Base-by-base conservation (phyloP, 306 rosid genomes). In the Vachellia pachyceras region DNA sequence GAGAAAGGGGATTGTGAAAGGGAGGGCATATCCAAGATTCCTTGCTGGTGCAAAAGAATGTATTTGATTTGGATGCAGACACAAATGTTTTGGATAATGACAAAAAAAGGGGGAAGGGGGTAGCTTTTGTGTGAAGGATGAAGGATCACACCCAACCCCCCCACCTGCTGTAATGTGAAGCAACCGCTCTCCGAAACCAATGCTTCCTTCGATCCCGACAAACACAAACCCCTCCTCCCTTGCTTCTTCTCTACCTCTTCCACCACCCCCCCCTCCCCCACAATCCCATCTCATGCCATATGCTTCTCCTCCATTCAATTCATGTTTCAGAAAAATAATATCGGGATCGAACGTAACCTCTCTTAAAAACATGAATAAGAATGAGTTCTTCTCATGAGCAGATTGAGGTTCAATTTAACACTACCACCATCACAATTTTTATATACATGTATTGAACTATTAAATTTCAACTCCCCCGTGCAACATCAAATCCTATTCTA, bases 81-180 rank as follows among this genome's bases (percentile, higher is more conserved):
- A n/a, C n/a, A n/a, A n/a, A n/a, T n/a, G n/a, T n/a, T n/a, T n/a
- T n/a, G n/a, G n/a, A 54, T 11, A 25, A 6, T 0, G 25, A 11
- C 58, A 57, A 49, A 47, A 22, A 29, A 46, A n/a, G n/a, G n/a
- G n/a, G 7, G 13, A 2, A 0, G 33, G 23, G 44, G 10, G n/a
- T 72, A 72, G 40, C 42, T 72, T 72, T 47, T 72, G 35, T 15
- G 58, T 33, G 42, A 25, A 72, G 44, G 18, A 33, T 29, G n/a
- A n/a, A n/a, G n/a, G n/a, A n/a, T n/a, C n/a, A n/a, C n/a, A n/a
- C 0, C 15, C 60, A n/a, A 63, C 63, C 33, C 17, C 45, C 39
- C 7, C 6, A n/a, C 22, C 39, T 76, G 46, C 71, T 60, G 71
- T 66, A 52, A 10, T 52, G n/a, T 54, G 36, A 73, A 73, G 77